phyloP scores from a whole-genome alignment of 139 green algal genomes.

The Auxenochlorella pyrenoidosa region DNA sequence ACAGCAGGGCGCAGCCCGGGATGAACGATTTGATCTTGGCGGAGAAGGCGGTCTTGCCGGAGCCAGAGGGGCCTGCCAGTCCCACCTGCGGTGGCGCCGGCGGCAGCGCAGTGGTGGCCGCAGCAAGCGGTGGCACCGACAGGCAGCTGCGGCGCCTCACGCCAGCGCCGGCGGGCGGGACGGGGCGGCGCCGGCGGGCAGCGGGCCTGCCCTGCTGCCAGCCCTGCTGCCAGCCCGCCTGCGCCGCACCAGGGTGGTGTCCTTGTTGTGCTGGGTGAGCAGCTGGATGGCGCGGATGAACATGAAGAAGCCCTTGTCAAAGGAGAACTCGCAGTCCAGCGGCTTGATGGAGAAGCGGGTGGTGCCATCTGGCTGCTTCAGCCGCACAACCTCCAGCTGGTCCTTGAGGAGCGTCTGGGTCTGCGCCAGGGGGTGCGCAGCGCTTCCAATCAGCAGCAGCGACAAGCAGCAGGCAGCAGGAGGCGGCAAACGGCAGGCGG shows the following conservation, averaged over 20 bases:
- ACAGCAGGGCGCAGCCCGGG: slow-evolving; percentile 84
- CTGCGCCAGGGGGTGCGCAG: not conserved
- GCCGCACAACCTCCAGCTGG: slow-evolving; percentile 79
- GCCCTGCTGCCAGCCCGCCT: not conserved
- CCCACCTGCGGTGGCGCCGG: slow-evolving; percentile 66
- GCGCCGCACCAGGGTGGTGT: slow-evolving; percentile 78
- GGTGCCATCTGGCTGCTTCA: slow-evolving; percentile 58
- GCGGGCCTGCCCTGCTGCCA: not conserved
- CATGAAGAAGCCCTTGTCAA: slow-evolving; percentile 87
- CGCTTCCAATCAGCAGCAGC: no score
- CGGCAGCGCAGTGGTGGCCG: not conserved
- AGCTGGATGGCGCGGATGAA: slow-evolving; percentile 91
- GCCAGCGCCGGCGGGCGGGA: not conserved
- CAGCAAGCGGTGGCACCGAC: not conserved
- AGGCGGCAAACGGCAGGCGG: no score
- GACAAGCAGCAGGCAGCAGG: no score
- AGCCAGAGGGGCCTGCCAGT: slow-evolving; percentile 91
- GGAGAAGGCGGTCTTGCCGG: slow-evolving; percentile 97
- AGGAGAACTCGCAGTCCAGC: slow-evolving; percentile 81
- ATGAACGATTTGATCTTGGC: slow-evolving; percentile 91
- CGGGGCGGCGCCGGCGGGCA: not conserved
- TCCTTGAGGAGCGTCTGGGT: slow-evolving; percentile 80
- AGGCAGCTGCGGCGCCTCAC: not conserved
- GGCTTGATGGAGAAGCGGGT: slow-evolving; percentile 74
- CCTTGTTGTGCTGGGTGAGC: slow-evolving; percentile 78